Percentiles rank a stretch among this genome's conserved stretches.
Evolutionary conservation across 1,284 basidiomycete species (phyloP).

Genomic region (Ustilago bromivora): DNA sequence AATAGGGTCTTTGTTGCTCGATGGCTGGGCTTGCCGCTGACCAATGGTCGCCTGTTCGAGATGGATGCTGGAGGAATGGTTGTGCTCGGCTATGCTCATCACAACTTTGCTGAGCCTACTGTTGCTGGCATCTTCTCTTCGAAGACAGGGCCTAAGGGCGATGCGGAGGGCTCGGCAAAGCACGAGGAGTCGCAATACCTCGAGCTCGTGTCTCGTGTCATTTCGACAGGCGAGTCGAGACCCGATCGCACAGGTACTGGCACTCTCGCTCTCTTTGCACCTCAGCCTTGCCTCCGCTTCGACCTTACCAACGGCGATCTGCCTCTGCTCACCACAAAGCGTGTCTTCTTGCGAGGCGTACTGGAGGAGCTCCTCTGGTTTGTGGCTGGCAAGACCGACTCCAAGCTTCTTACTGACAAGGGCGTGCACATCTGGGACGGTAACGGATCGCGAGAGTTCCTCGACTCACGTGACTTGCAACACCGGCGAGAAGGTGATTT

Average conservation of each 20-base stretch:
- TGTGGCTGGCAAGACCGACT: slow-evolving; percentile 85
- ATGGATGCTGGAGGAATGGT: slow-evolving; percentile 67
- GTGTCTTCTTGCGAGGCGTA: slow-evolving; percentile 91
- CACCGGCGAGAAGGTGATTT: slow-evolving; percentile 91
- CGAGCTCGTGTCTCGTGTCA: slow-evolving; percentile 60
- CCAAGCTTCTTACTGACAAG: slow-evolving; percentile 80
- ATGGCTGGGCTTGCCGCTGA: slow-evolving; percentile 61
- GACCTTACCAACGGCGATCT: slow-evolving; percentile 71
- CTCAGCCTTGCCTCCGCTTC: slow-evolving; percentile 61
- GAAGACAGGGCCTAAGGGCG: slow-evolving; percentile 53
- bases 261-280: slow-evolving; percentile 66
- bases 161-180: slow-evolving; percentile 25
- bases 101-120: slow-evolving; percentile 63
- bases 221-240: slow-evolving; percentile 56
- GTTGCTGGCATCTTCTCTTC: slow-evolving; percentile 65
- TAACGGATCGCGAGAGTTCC: slow-evolving; percentile 88
- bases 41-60: slow-evolving; percentile 60
- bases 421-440: slow-evolving; percentile 98
- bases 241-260: slow-evolving; percentile 67
- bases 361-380: slow-evolving; percentile 98
- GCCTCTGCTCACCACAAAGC: slow-evolving; percentile 93
- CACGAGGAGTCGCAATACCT: slow-evolving; percentile 68
- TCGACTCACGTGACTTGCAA: slow-evolving; percentile 83
- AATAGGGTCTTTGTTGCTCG: slow-evolving; percentile 66
- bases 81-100: slow-evolving; percentile 65